These are phyloP conservation scores for Ambrosiella xylebori DNA, from an alignment of 2,329 filamentous ascomycete genomes.

Conservation along the genomic window DNA sequence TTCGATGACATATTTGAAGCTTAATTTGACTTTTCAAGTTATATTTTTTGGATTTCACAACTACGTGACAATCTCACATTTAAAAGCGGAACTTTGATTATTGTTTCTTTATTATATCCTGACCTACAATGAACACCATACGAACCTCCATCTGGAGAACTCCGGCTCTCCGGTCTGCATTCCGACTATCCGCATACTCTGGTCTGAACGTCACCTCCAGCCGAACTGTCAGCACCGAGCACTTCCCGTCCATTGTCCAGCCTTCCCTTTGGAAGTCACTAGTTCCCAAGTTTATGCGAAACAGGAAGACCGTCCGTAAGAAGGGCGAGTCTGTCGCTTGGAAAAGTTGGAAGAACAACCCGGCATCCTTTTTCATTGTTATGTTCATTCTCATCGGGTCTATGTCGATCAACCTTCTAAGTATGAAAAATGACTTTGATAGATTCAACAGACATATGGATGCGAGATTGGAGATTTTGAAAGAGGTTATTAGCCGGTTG, in stretches of 20 bases:
- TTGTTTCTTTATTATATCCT: background rate
- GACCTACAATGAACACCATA: background rate
- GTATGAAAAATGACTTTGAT: slow-evolving; percentile 56
- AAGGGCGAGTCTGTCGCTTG: slow-evolving; percentile 16
- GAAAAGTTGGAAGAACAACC: slow-evolving; percentile 32
- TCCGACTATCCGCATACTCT: background rate
- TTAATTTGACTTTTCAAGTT: too few species aligned
- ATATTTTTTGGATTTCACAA: too few species aligned
- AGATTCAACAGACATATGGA: slow-evolving; percentile 62
- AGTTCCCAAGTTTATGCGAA: slow-evolving; percentile 47
- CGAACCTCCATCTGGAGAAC: background rate
- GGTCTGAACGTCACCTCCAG: background rate
- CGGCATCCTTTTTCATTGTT: slow-evolving; percentile 64
- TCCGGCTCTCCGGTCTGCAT: background rate
- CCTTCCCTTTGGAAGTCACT: slow-evolving; percentile 52
- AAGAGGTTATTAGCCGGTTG: slow-evolving; percentile 56
- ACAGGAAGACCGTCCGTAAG: background rate
- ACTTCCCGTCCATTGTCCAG: slow-evolving; percentile 35
- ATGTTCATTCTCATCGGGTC: slow-evolving; percentile 82
- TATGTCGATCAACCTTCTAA: slow-evolving; percentile 86
- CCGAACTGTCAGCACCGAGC: slow-evolving; percentile 18
- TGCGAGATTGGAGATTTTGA: slow-evolving; percentile 56
- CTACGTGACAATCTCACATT: too few species aligned
- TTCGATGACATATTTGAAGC: background rate
- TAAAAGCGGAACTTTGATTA: background rate